Conservation (phyloP, 441 rosid species). For the Gossypium trilobum region DNA sequence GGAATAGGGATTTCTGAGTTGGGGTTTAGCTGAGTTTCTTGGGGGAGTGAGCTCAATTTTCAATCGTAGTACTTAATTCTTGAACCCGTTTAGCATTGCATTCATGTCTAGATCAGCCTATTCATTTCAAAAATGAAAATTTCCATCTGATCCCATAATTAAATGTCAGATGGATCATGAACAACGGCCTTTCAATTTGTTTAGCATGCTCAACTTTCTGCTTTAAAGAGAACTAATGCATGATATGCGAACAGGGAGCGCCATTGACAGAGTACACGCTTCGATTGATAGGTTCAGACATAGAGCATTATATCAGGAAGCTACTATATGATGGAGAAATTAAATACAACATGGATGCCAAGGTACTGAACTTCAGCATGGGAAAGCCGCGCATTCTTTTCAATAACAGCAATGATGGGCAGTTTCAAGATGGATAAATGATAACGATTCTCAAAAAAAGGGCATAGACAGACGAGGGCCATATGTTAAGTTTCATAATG, state of each 20-base stretch:
- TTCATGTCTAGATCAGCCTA: neutral
- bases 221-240: neutral
- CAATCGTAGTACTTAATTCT: neutral
- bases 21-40: neutral
- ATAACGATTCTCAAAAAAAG: neutral
- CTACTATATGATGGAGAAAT: constrained; percentile 76
- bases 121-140: neutral
- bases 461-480: neutral
- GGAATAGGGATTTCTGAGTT: neutral
- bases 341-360: constrained; percentile 56
- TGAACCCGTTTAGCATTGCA: neutral
- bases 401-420: constrained; percentile 33
- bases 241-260: constrained; percentile 54
- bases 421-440: constrained; percentile 30
- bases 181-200: neutral
- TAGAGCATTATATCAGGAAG: constrained; percentile 86
- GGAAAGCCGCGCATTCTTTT: constrained; percentile 67
- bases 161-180: neutral
- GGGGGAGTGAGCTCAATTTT: neutral
- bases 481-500: neutral
- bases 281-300: constrained; percentile 75
- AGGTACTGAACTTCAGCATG: constrained; percentile 84
- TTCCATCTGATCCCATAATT: neutral
- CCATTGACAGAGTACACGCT: constrained; percentile 86
- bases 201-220: neutral